phyloP scores from a whole-genome alignment of 805 yeast genomes.

The Sugiyamaella lignohabitans region DNA sequence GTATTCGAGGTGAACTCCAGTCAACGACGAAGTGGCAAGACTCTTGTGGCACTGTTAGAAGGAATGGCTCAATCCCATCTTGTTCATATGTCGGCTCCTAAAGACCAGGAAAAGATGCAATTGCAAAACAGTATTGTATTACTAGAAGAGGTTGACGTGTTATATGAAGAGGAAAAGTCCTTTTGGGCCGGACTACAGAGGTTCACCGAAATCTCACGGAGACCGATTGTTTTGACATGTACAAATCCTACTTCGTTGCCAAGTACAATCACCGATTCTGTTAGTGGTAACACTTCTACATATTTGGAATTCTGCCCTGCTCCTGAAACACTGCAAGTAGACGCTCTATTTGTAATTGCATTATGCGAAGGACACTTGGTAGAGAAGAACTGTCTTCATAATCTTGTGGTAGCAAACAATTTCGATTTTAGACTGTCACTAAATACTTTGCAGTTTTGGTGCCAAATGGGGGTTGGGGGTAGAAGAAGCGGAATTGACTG shows the following conservation, averaged over 20 bases:
- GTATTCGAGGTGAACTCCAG: slow-evolving; percentile 78
- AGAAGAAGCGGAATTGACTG: slow-evolving; percentile 29
- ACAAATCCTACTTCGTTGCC: slow-evolving; percentile 16
- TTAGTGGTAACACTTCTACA: slow-evolving; percentile 24
- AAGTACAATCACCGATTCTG: slow-evolving; percentile 35
- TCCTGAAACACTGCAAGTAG: slow-evolving; percentile 17
- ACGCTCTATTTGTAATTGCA: slow-evolving; percentile 29
- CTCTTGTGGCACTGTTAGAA: slow-evolving; percentile 53
- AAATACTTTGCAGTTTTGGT: slow-evolving; percentile 30
- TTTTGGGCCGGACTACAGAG: slow-evolving; percentile 73
- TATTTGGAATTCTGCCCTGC: slow-evolving; percentile 30
- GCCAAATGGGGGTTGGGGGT: slow-evolving; percentile 33
- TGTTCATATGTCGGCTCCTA: slow-evolving; percentile 40
- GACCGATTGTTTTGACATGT: slow-evolving; percentile 69
- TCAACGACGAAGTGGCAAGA: slow-evolving; percentile 66
- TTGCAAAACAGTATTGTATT: slow-evolving; percentile 59
- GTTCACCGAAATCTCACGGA: slow-evolving; percentile 50
- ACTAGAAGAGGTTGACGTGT: slow-evolving; percentile 78
- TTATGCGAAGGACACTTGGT: slow-evolving; percentile 33
- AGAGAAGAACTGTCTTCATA: slow-evolving; percentile 15
- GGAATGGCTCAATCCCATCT: slow-evolving; percentile 82
- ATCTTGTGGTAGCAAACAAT: slow-evolving; percentile 14
- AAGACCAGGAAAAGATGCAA: slow-evolving; percentile 22
- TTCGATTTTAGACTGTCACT: slow-evolving; percentile 30
- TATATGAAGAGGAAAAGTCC: slow-evolving; percentile 68